Conservation (phyloP, 805 yeast species). For the Candida oleophila region DNA sequence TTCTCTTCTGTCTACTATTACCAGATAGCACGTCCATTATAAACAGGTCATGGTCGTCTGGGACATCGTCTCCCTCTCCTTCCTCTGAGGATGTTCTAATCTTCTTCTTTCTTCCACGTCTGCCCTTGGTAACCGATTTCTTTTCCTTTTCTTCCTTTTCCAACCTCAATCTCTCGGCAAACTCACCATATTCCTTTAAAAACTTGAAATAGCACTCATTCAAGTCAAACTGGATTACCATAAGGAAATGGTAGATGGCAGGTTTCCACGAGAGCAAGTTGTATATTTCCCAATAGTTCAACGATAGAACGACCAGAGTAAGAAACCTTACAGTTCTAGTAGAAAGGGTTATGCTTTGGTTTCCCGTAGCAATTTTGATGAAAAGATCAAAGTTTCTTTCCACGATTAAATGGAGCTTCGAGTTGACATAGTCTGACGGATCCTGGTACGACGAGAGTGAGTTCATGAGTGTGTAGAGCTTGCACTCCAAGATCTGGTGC, state of each 20-base stretch:
- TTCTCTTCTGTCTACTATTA: slow-evolving; percentile 17
- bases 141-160: background rate
- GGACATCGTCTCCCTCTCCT: slow-evolving; percentile 1
- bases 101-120: slow-evolving; percentile 9
- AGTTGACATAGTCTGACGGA: slow-evolving; percentile 25
- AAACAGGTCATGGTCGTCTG: slow-evolving; percentile 24
- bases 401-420: slow-evolving; percentile 31
- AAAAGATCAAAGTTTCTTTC: slow-evolving; percentile 40
- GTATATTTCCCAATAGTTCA: slow-evolving; percentile 46
- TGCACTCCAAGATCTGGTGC: slow-evolving; percentile 18
- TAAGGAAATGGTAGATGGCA: slow-evolving; percentile 38
- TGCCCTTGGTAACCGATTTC: slow-evolving; percentile 7
- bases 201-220: slow-evolving; percentile 39
- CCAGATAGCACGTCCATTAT: slow-evolving; percentile 16
- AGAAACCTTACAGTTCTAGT: slow-evolving; percentile 36
- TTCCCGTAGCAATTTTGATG: slow-evolving; percentile 33
- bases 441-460: slow-evolving; percentile 20
- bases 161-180: slow-evolving; percentile 14
- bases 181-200: slow-evolving; percentile 31
- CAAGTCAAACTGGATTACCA: slow-evolving; percentile 38
- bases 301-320: slow-evolving; percentile 33
- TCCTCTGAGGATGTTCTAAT: slow-evolving; percentile 5
- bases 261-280: slow-evolving; percentile 42
- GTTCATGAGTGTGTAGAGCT: slow-evolving; percentile 23
- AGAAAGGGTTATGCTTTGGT: slow-evolving; percentile 28